phyloP scores from a whole-genome alignment of 1,284 basidiomycete genomes.

The Fomitopsis schrenkii region DNA sequence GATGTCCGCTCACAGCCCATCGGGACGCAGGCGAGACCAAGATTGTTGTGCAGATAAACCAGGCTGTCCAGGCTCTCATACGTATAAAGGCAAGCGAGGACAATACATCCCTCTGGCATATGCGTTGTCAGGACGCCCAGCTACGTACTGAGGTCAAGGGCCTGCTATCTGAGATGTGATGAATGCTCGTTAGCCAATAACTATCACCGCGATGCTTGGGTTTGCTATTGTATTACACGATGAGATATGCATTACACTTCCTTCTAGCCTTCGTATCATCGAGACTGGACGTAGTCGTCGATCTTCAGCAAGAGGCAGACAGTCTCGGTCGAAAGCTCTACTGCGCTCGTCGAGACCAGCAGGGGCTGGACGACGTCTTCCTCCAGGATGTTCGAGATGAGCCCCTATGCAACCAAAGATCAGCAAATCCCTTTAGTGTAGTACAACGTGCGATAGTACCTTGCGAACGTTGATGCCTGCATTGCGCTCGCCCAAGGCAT shows the following conservation, averaged over 20 bases:
- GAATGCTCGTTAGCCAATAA: not conserved
- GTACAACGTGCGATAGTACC: constrained; percentile 39
- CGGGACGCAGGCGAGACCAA: constrained; percentile 55
- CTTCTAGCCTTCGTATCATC: constrained; percentile 33
- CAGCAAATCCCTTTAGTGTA: not conserved
- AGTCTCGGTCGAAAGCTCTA: constrained; percentile 96
- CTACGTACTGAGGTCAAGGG: constrained; percentile 21
- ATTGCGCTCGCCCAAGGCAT: constrained; percentile 91
- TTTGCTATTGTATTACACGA: constrained; percentile 1
- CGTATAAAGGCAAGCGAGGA: constrained; percentile 63
- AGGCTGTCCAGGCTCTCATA: constrained; percentile 32
- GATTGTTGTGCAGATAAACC: constrained; percentile 37
- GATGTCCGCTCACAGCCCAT: not conserved
- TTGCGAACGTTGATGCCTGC: constrained; percentile 99
- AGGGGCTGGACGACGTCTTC: constrained; percentile 98
- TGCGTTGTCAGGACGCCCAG: constrained; percentile 47
- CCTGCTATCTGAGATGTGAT: constrained; percentile 9
- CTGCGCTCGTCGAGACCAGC: constrained; percentile 91
- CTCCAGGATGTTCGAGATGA: constrained; percentile 95
- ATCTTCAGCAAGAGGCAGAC: constrained; percentile 96
- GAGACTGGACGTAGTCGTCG: constrained; percentile 89
- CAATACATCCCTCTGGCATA: constrained; percentile 68
- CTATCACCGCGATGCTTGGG: not conserved
- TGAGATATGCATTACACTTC: constrained; percentile 8
- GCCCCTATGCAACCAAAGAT: constrained; percentile 53